Conservation (phyloP, 140 eudicot genomes). For the Bidens hawaiensis region DNA sequence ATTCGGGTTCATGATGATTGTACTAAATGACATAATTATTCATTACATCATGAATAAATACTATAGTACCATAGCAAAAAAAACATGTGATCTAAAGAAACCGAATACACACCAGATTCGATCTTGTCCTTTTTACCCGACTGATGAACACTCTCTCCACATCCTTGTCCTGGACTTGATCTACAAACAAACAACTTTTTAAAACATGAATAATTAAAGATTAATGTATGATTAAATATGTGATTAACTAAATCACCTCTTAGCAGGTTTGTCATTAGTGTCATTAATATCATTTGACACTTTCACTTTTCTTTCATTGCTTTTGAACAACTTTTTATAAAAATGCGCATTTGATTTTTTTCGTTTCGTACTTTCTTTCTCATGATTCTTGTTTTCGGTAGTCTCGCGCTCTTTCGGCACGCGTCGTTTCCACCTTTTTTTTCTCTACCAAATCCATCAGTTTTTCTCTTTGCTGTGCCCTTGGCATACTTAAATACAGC, state of each 20-base stretch:
- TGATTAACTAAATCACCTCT: slow-evolving; percentile 13
- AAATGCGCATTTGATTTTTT: slow-evolving; percentile 13
- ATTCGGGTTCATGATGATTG: too few species aligned
- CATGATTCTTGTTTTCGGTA: neutral
- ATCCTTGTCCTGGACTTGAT: slow-evolving; percentile 30
- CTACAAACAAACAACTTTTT: slow-evolving; percentile 11
- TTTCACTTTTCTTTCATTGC: neutral
- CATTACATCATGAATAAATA: too few species aligned
- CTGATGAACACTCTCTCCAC: slow-evolving; percentile 7
- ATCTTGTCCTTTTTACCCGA: neutral
- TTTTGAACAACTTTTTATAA: slow-evolving; percentile 17
- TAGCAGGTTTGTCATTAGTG: neutral
- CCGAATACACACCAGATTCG: neutral
- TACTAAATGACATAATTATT: too few species aligned
- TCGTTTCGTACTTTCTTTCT: neutral
- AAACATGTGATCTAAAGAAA: neutral
- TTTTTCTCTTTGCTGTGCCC: slow-evolving; percentile 8
- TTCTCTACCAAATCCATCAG: slow-evolving; percentile 8
- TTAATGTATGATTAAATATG: neutral
- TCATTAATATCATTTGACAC: slow-evolving; percentile 12
- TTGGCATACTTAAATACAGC: slow-evolving; percentile 10
- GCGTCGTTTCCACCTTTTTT: neutral
- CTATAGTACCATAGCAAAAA: too few species aligned
- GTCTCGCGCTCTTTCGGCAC: neutral
- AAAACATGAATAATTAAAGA: neutral